Conservation (phyloP, 2,329 filamentous ascomycete genomes). For the Parafenestella ontariensis region DNA sequence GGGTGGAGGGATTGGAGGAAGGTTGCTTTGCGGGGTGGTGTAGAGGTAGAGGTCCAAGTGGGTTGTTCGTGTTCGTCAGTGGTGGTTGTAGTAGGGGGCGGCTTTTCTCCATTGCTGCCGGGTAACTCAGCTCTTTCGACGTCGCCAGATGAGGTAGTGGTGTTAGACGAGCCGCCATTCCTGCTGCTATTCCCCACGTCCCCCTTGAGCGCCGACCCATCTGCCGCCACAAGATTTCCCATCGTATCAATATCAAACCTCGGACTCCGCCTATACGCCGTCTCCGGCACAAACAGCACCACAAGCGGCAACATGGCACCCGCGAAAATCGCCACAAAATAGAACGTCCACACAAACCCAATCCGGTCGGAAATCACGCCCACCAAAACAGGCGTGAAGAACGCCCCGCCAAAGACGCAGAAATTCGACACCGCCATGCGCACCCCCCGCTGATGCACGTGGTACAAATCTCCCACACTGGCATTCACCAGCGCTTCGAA, state of each 20-base stretch:
- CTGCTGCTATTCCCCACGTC: background rate
- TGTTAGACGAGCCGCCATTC: background rate
- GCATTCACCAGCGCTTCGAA: slow-evolving; percentile 92
- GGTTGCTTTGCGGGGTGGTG: slow-evolving; percentile 58
- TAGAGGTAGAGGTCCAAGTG: background rate
- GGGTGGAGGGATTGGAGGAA: slow-evolving; percentile 68
- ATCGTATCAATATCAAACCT: slow-evolving; percentile 73
- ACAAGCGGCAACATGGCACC: slow-evolving; percentile 73
- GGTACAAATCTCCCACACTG: slow-evolving; percentile 87
- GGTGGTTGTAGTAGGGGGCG: background rate
- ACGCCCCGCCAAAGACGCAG: slow-evolving; percentile 73
- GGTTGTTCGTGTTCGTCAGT: background rate
- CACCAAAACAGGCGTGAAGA: slow-evolving; percentile 86
- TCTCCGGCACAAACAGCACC: slow-evolving; percentile 84
- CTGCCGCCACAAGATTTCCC: slow-evolving; percentile 36
- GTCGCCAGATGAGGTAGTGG: slow-evolving; percentile 2
- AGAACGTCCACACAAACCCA: slow-evolving; percentile 89
- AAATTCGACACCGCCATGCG: slow-evolving; percentile 84
- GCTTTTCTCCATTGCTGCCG: slow-evolving; percentile 6
- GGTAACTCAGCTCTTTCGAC: slow-evolving; percentile 1
- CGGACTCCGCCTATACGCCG: slow-evolving; percentile 73
- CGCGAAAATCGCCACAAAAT: slow-evolving; percentile 85
- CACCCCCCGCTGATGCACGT: slow-evolving; percentile 82
- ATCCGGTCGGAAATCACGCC: slow-evolving; percentile 81
- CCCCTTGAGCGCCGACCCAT: slow-evolving; percentile 2